These are phyloP conservation scores for Podospora appendiculata DNA, from an alignment of 495 filamentous ascomycete species.

Conservation along the genomic window DNA sequence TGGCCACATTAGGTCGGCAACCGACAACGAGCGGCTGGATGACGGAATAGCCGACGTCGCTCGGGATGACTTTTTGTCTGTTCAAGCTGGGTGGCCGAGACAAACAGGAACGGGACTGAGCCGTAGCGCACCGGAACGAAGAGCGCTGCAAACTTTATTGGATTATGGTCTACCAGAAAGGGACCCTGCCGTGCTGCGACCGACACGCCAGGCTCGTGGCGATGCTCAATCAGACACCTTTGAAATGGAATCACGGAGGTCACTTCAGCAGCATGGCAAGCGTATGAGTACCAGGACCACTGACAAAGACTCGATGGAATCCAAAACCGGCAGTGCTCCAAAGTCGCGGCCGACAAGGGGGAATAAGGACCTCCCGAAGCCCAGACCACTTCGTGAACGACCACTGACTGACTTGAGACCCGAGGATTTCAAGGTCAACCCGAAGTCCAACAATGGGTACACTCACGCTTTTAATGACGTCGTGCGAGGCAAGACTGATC, in stretches of 20 bases:
- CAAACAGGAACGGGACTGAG: neutral
- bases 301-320: neutral
- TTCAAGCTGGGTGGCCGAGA: neutral
- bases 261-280: neutral
- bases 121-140: no score
- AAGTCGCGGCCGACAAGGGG: neutral
- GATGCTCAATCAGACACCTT: no score
- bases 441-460: slow-evolving; percentile 60
- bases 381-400: slow-evolving; percentile 40
- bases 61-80: slow-evolving; percentile 5
- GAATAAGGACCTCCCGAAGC: slow-evolving; percentile 14
- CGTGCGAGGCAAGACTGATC: slow-evolving; percentile 63
- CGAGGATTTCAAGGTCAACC: slow-evolving; percentile 80
- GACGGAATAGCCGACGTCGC: slow-evolving; percentile 14
- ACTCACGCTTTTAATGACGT: slow-evolving; percentile 69
- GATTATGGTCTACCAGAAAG: neutral
- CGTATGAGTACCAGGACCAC: neutral
- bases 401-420: slow-evolving; percentile 46
- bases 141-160: no score
- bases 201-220: neutral
- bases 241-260: no score
- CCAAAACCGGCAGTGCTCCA: neutral
- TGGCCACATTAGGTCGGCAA: no score
- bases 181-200: neutral
- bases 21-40: slow-evolving; percentile 1